Base-by-base conservation (phyloP, 129 eudicot genomes). In the Erigeron canadensis region DNA sequence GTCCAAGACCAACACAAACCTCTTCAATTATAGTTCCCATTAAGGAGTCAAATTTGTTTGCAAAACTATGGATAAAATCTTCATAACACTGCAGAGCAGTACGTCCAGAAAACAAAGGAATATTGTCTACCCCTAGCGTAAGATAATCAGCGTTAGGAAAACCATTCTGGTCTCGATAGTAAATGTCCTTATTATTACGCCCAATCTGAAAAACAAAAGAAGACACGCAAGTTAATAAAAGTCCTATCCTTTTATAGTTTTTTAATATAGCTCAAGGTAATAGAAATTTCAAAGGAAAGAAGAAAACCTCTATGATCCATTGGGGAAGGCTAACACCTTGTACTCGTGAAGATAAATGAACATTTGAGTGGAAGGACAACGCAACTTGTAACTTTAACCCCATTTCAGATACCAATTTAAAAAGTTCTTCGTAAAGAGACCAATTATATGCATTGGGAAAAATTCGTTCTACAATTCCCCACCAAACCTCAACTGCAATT, bases 401-500 rank as follows among this genome's bases (percentile, higher is more conserved):
- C 37, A 56, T 65, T 59, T 79, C 86, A 34, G 84, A 79, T 69
- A 83, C 84, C 61, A 83, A 21, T 21, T 78, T 81, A 53, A 86
- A 86, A 60, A 86, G 84, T 42, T 86, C 82, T 81, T 83, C 84
- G 72, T 86, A 86, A 12, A 83, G 41, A 51, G 91, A 86, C 91
- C 91, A 86, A 74, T 83, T 74, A 78, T 86, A 86, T 51, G 73
- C 81, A 56, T 71, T 73, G 44, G 91, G 91, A 69, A 74, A 86
- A 75, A 74, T 72, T 5, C 84, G 71, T 66, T 86, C 91, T n/a
- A 86, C 91, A 56, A 86, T 77, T 21, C 91, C 88, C 91, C 88
- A 86, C 91, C 91, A 86, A 64, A 86, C 91, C 71, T 86, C 91
- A 78, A 86, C 86, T 59, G 88, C 88, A 21, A 86, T 86, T 51